Evolutionary conservation across 129 eudicot genomes (phyloP), one percentile per base, ranked within the genome.

Genomic region (Logfia minima): DNA sequence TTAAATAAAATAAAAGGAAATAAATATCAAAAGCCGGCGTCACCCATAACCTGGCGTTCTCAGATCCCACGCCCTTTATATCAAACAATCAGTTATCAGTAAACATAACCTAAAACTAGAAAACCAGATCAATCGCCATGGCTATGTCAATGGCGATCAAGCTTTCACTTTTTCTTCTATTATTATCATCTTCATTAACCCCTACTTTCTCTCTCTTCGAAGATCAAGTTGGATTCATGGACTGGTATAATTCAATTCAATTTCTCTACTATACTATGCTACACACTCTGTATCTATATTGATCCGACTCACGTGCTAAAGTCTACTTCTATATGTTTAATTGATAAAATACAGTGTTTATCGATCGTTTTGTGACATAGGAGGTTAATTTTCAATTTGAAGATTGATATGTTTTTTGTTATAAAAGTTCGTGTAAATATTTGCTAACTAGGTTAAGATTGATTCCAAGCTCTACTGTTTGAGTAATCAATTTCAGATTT

Each of bases 161-260:
- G 92, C 90, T 85, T 77, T 82, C 72, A 16, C 82, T 86, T 17
- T 70, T 78, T 3, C 83, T 88, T 8, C 63, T 92, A 26, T 26
- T 86, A 48, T 29, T 88, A 65, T 48, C 72, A 28, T 84, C 84
- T 4, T 80, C 72, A 4, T 65, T 85, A 29, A 71, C 51, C 70
- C 65, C 83, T 48, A 26, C 86, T 24, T 77, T 82, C 63, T 86
- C 92, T 35, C 85, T 94, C 39, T 87, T 77, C 72, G 92, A 94
- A 87, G 98, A 94, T 83, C 98, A 94, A 94, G 96, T 94, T 77
- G 98, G 98, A 64, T 87, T 91, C 77, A 84, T 83, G 90, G 98
- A 94, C 86, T 91, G 98, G 98, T 93, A 56, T 8, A 34, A 32
- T 24, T 11, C 45, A 39, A 39, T 39, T 39, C 48, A 39, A 9